Conservation (phyloP, 2,329 filamentous ascomycete genomes). For the Pseudogymnoascus sp. region DNA sequence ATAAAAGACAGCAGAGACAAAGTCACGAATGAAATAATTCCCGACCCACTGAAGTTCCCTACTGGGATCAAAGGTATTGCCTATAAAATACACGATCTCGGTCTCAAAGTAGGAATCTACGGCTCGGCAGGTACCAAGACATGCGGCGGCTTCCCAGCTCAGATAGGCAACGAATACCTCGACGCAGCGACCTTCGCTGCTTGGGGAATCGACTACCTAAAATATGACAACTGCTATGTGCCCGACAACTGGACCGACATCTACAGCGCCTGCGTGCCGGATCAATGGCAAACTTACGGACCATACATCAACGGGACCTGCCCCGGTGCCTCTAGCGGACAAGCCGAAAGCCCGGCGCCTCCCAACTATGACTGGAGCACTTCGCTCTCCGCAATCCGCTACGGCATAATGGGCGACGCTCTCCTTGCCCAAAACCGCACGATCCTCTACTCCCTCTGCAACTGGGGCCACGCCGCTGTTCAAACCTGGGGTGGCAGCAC, state of each 20-base stretch:
- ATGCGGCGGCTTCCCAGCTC: conserved; percentile 36
- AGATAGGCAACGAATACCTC: conserved; percentile 42
- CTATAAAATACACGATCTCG: conserved; percentile 40
- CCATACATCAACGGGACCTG: conserved; percentile 35
- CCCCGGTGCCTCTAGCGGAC: conserved; percentile 25
- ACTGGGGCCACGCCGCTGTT: conserved; percentile 45
- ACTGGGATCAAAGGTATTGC: conserved; percentile 41
- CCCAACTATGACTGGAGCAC: conserved; percentile 43
- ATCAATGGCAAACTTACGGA: conserved; percentile 24
- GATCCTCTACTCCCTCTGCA: conserved; percentile 34
- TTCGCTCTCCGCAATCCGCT: conserved; percentile 25
- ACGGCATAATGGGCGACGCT: conserved; percentile 30
- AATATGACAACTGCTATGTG: conserved; percentile 52
- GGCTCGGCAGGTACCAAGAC: conserved; percentile 38
- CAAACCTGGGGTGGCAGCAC: conserved; percentile 31
- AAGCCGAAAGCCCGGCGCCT: conserved; percentile 29
- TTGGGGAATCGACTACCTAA: conserved; percentile 46
- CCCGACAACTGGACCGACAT: conserved; percentile 33
- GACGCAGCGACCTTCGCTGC: conserved; percentile 46
- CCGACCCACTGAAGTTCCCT: conserved; percentile 35
- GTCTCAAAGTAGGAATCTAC: conserved; percentile 48
- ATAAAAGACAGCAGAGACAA: too few species aligned
- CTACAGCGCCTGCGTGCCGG: conserved; percentile 35
- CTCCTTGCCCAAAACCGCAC: conserved; percentile 32
- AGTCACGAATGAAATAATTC: conserved; percentile 37